phyloP scores from a whole-genome alignment of 2,329 filamentous ascomycete species.

The Uncinocarpus reesii region DNA sequence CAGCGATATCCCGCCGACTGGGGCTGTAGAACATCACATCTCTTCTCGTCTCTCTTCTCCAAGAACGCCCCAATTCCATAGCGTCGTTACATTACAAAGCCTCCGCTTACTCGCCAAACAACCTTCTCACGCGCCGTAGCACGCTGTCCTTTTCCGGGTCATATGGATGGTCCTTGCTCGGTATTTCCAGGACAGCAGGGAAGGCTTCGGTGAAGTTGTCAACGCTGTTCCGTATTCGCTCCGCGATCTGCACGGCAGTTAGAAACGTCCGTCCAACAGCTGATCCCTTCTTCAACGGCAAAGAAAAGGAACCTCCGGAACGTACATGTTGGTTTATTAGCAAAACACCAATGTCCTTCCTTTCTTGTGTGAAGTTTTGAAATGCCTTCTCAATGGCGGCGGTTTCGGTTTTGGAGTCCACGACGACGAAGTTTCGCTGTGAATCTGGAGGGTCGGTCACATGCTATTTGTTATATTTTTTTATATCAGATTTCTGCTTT shows the following conservation, averaged over 20 bases:
- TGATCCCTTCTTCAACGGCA: too few relatives aligned
- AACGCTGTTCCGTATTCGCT: conserved; percentile 81
- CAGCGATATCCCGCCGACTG: too few relatives aligned
- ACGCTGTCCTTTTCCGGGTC: conserved; percentile 99
- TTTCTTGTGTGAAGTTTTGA: conserved; percentile 72
- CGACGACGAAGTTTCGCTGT: conserved; percentile 96
- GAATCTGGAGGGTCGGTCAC: conserved; percentile 79
- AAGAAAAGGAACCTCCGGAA: conserved; percentile 7
- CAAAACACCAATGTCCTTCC: conserved; percentile 94
- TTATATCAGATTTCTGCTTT: background rate
- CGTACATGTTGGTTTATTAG: conserved; percentile 95
- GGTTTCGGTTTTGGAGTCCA: conserved; percentile 86
- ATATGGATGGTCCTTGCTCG: conserved; percentile 97
- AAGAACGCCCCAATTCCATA: background rate
- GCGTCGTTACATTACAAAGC: background rate
- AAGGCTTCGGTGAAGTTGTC: conserved; percentile 91
- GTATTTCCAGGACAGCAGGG: conserved; percentile 91
- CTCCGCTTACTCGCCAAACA: conserved; percentile 49
- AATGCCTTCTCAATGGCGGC: conserved; percentile 82
- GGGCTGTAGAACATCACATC: too few relatives aligned
- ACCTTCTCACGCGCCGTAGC: conserved; percentile 67
- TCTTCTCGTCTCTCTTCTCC: too few relatives aligned
- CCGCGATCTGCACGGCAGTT: conserved; percentile 71
- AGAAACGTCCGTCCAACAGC: too few relatives aligned
- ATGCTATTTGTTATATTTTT: conserved; percentile 49